Percentiles rank a stretch among this genome's conserved stretches.
Conservation (phyloP, 1,139 yeast genomes). For the Waltiozyma sp. region DNA sequence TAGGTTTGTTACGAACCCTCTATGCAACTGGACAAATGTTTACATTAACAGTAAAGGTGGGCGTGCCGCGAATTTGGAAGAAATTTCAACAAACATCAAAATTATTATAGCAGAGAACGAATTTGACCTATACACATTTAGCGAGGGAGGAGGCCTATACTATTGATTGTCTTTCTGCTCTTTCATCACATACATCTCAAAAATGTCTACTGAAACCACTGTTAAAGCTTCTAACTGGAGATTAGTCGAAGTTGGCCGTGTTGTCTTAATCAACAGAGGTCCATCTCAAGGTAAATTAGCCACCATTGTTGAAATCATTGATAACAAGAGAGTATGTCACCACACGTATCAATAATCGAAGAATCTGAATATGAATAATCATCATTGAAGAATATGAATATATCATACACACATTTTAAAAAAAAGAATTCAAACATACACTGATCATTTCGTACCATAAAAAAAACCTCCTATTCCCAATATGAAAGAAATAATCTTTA, state of each 20-base stretch:
- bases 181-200: conserved; percentile 4
- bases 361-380: not conserved
- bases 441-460: no score
- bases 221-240: conserved; percentile 98
- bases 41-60: no score
- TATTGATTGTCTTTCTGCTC: not conserved
- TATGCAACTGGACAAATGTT: no score
- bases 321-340: conserved; percentile 91
- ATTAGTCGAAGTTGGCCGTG: conserved; percentile 99
- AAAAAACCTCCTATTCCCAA: no score
- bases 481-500: no score
- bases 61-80: not conserved
- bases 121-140: not conserved
- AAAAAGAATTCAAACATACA: no score
- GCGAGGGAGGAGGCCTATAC: not conserved
- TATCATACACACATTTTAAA: no score
- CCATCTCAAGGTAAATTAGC: conserved; percentile 70
- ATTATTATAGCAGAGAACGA: not conserved
- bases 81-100: conserved; percentile 1
- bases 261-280: conserved; percentile 81
- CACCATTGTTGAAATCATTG: conserved; percentile 94
- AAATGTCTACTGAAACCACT: conserved; percentile 59
- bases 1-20: no score
- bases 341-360: not conserved
- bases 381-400: no score